phyloP scores from a whole-genome alignment of 495 filamentous ascomycete species.

The Recurvomyces mirabilis region DNA sequence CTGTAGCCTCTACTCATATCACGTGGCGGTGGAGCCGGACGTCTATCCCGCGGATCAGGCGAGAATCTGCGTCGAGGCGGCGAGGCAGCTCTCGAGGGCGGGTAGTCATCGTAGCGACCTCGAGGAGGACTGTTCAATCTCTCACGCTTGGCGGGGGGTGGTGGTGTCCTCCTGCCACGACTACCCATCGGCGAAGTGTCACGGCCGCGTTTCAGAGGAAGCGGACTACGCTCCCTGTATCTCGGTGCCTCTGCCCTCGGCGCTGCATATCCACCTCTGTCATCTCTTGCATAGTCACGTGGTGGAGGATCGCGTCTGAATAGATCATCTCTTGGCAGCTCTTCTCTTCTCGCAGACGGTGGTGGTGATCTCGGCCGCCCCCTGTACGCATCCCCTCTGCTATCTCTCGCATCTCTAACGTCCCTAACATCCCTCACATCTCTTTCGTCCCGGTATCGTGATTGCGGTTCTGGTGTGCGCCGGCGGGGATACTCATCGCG shows the following conservation, averaged over 20 bases:
- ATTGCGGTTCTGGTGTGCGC: slow-evolving; percentile 11
- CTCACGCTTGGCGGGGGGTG: slow-evolving; percentile 28
- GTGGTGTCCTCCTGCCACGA: slow-evolving; percentile 25
- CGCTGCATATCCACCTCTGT: slow-evolving; percentile 10
- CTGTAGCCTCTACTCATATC: slow-evolving; percentile 19
- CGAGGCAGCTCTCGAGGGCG: slow-evolving; percentile 2
- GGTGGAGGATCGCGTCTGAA: slow-evolving; percentile 15
- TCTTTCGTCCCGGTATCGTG: slow-evolving; percentile 5
- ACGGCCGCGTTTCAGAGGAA: slow-evolving; percentile 26
- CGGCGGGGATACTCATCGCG: slow-evolving; percentile 13
- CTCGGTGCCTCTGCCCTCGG: slow-evolving; percentile 13
- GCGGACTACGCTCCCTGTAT: slow-evolving; percentile 30
- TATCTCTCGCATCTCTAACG: slow-evolving; percentile 9
- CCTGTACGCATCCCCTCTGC: no score
- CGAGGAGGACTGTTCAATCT: slow-evolving; percentile 24
- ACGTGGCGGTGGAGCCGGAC: slow-evolving; percentile 12
- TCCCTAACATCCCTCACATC: slow-evolving; percentile 21
- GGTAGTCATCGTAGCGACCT: slow-evolving; percentile 26
- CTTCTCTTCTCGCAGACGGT: slow-evolving; percentile 18
- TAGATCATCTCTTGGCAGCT: slow-evolving; percentile 19
- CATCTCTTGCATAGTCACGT: slow-evolving; percentile 6
- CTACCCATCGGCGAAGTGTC: slow-evolving; percentile 28
- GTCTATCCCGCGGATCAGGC: slow-evolving; percentile 23
- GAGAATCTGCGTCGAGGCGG: slow-evolving; percentile 20
- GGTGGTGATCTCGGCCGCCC: slow-evolving; percentile 31